Evolutionary conservation across 1,139 yeast species (phyloP).

Genomic region (Sugiyamaella japonica): DNA sequence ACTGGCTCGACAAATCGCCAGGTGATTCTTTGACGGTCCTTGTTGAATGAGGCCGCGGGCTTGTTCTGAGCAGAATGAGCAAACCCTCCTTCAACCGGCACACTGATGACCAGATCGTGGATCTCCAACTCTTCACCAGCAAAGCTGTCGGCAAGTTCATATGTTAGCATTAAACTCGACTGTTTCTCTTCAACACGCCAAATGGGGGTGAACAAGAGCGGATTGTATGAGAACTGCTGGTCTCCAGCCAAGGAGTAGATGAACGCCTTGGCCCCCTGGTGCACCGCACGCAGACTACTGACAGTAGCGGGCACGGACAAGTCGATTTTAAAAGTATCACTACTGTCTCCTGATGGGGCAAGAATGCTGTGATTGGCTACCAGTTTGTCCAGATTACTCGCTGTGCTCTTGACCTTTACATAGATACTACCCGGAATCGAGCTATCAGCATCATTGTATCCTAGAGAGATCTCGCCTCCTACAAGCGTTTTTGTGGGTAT

Average conservation of each 20-base stretch:
- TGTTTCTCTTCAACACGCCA: slow-evolving; percentile 89
- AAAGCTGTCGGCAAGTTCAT: slow-evolving; percentile 58
- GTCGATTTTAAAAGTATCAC: slow-evolving; percentile 20
- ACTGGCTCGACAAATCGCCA: slow-evolving; percentile 67
- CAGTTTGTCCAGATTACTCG: slow-evolving; percentile 22
- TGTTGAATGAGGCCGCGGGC: slow-evolving; percentile 87
- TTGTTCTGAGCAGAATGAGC: slow-evolving; percentile 75
- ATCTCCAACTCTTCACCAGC: slow-evolving; percentile 45
- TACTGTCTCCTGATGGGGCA: slow-evolving; percentile 16
- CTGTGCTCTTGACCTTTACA: slow-evolving; percentile 23
- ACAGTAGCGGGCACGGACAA: slow-evolving; percentile 16
- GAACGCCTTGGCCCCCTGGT: slow-evolving; percentile 50
- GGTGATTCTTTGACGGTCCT: slow-evolving; percentile 78
- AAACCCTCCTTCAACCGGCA: slow-evolving; percentile 50
- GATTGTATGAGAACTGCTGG: slow-evolving; percentile 44
- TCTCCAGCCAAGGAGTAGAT: slow-evolving; percentile 8
- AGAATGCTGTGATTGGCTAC: slow-evolving; percentile 31
- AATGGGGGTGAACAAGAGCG: slow-evolving; percentile 73
- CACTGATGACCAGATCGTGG: slow-evolving; percentile 64
- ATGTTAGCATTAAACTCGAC: slow-evolving; percentile 76
- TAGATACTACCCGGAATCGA: slow-evolving; percentile 23
- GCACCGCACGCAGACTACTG: slow-evolving; percentile 21
- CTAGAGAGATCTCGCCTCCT: slow-evolving; percentile 79
- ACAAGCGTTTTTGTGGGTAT: slow-evolving; percentile 56
- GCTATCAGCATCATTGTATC: slow-evolving; percentile 50